Percentiles rank a stretch among this genome's conserved stretches.
These are phyloP conservation scores for Haplographium delicatum DNA, from an alignment of 495 filamentous ascomycete species.

Conservation along the genomic window DNA sequence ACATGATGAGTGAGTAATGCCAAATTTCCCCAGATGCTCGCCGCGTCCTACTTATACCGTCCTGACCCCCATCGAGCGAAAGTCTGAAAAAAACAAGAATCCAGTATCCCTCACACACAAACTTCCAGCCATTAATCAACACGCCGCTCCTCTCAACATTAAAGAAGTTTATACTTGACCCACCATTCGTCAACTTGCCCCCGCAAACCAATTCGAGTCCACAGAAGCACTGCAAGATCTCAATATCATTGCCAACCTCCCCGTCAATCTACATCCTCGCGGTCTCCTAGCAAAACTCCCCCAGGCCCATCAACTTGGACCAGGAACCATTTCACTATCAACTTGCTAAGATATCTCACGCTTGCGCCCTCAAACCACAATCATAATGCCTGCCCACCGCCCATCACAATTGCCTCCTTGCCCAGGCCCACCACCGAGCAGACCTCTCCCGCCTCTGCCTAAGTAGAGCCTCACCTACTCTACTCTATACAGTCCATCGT, in stretches of 20 bases:
- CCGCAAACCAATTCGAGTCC: conserved; percentile 1
- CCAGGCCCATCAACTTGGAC: neutral
- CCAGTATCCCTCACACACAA: too few species aligned
- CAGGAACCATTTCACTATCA: neutral
- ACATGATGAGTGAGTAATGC: conserved; percentile 16
- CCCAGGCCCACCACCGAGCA: conserved; percentile 77
- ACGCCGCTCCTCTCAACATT: too few species aligned
- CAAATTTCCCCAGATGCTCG: conserved; percentile 25
- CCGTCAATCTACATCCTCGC: conserved; percentile 11
- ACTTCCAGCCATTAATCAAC: too few species aligned
- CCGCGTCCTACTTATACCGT: conserved; percentile 19
- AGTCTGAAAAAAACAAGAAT: neutral
- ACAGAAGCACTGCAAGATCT: conserved; percentile 2
- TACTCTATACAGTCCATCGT: conserved; percentile 4
- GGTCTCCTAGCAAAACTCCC: neutral
- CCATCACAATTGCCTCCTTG: conserved; percentile 73
- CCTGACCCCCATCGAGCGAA: conserved; percentile 9
- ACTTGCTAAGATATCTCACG: neutral
- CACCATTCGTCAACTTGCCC: too few species aligned
- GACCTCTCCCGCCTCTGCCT: conserved; percentile 77
- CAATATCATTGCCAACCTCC: conserved; percentile 3
- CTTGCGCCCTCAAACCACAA: conserved; percentile 13
- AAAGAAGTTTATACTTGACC: conserved; percentile 2
- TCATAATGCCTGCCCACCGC: conserved; percentile 63
- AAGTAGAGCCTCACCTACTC: conserved; percentile 50